Evolutionary conservation across 495 filamentous ascomycete species (phyloP).

Genomic region (Talaromyces stipitatus): DNA sequence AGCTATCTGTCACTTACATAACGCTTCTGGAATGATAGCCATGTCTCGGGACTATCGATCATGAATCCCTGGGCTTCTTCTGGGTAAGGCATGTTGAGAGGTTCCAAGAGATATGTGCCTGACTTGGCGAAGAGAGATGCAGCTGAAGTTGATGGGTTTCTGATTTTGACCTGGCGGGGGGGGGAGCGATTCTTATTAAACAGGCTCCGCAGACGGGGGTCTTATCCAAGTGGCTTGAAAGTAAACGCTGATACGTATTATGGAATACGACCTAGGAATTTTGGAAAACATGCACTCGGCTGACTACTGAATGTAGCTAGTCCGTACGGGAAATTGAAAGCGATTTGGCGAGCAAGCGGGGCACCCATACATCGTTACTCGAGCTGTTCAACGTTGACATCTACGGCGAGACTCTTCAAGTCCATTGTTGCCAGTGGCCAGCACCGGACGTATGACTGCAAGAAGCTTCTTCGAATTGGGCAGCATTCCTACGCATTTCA

Average conservation of each 20-base stretch:
- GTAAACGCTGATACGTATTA: neutral
- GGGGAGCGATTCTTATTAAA: neutral
- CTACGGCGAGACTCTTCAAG: neutral
- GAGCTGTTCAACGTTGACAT: neutral
- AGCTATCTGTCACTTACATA: conserved; percentile 35
- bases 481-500: neutral
- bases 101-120: neutral
- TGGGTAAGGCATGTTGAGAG: conserved; percentile 61
- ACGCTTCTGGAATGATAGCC: conserved; percentile 56
- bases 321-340: neutral
- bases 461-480: neutral
- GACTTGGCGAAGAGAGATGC: neutral
- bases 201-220: neutral
- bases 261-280: neutral
- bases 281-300: neutral
- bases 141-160: neutral
- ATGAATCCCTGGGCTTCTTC: conserved; percentile 71
- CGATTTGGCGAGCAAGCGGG: neutral
- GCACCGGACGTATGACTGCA: neutral
- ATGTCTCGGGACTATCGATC: conserved; percentile 52
- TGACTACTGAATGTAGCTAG: neutral
- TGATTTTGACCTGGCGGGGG: neutral
- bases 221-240: neutral
- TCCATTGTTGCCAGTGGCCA: neutral
- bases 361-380: neutral